Percentiles rank a stretch among this genome's conserved stretches.
Evolutionary conservation across 2,329 filamentous ascomycete genomes (phyloP).

Genomic region (Calonectria crousiana): DNA sequence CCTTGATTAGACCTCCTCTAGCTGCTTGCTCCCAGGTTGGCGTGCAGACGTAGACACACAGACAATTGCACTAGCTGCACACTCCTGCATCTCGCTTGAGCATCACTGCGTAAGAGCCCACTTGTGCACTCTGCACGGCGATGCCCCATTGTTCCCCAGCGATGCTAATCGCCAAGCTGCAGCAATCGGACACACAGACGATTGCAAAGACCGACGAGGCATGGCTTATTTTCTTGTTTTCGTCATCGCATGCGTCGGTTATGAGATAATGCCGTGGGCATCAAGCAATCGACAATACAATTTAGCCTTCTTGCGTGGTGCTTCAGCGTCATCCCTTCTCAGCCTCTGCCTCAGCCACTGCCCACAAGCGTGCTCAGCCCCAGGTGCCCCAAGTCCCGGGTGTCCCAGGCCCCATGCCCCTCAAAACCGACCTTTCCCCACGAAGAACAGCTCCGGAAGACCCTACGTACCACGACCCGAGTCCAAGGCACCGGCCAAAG

Average conservation of each 20-base stretch:
- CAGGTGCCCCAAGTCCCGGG: neutral
- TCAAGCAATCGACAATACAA: neutral
- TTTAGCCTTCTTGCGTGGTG: neutral
- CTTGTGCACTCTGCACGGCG: conserved; percentile 25
- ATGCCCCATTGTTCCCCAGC: conserved; percentile 25
- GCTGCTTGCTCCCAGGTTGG: conserved; percentile 40
- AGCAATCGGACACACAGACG: conserved; percentile 18
- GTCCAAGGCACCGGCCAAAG: conserved; percentile 12
- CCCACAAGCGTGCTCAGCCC: conserved; percentile 20
- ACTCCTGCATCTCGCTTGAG: conserved; percentile 47
- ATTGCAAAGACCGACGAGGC: neutral
- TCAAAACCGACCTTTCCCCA: conserved; percentile 21
- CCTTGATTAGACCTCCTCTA: conserved; percentile 31
- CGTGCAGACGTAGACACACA: conserved; percentile 35
- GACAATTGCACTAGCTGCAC: conserved; percentile 27
- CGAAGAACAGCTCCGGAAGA: conserved; percentile 18
- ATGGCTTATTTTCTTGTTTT: neutral
- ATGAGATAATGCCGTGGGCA: neutral
- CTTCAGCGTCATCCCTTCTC: neutral
- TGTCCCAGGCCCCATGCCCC: neutral
- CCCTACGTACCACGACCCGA: conserved; percentile 18
- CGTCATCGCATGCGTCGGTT: conserved; percentile 9
- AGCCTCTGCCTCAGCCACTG: conserved; percentile 9
- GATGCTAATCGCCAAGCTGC: conserved; percentile 11
- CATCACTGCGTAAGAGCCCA: conserved; percentile 29